Evolutionary conservation across 2,329 filamentous ascomycete genomes (phyloP), one percentile per base, ranked within the genome.

Genomic region (Pyrenochaeta sp.): DNA sequence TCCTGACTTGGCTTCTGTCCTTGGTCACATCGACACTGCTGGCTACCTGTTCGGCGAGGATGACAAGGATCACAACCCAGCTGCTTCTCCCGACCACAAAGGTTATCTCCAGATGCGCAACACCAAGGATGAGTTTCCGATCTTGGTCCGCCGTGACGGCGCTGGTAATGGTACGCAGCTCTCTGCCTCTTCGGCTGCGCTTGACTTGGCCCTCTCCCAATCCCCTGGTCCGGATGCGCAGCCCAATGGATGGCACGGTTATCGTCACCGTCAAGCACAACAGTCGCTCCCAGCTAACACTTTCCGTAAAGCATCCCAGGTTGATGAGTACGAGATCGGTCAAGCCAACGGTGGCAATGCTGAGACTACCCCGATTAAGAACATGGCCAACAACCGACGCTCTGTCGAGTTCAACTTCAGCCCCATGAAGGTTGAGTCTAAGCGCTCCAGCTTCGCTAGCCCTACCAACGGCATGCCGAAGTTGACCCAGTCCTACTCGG

Each of bases 401-500:
- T 78, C 76, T 2, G 69, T 78, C 42, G 76, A 78, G 53, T 72
- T 76, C 61, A 75, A 72, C 44, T 72, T 61, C 53, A 69, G 58
- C 41, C 61, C 63, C 29, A 71, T 57, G 51, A 52, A 51, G 21
- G 38, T 50, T 15, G 74, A 76, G 35, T 66, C 69, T 35, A 76
- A 77, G 68, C 75, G 75, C 38, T 71, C 75, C 9, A 72, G 71
- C 44, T 71, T 73, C 35, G 62, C 53, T 78, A 86, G 73, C 85
- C 85, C 39, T 72, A 52, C 51, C 47, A 81, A 87, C 68, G 78
- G 82, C 18, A 82, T 83, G 39, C 88, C 87, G 20, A 90, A 89
- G 76, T 73, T 96, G 44, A 89, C 92, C 72, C 86, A 88, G 30
- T 96, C 93, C 0, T 96, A 89, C 75, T 96, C 94, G 7, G 85